Evolutionary conservation across 176 grass and related monocot genomes (phyloP).

Genomic region (Ampelocalamus luodianensis): DNA sequence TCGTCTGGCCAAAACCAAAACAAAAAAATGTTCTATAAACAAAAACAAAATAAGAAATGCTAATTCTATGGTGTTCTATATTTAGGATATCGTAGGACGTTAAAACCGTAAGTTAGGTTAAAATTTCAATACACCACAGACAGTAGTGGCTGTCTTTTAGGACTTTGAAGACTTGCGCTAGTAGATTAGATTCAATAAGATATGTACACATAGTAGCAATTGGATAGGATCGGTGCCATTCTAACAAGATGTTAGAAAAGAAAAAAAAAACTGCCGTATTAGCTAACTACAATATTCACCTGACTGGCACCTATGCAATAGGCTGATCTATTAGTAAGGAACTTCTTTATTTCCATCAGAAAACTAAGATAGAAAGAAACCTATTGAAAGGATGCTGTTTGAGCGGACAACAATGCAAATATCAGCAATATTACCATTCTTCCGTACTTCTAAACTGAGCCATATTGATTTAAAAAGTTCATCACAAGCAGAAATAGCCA

Average conservation of each 20-base stretch:
- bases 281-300: neutral
- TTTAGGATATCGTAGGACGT: neutral
- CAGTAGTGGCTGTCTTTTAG: neutral
- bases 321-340: no score
- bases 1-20: no score
- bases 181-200: neutral
- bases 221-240: neutral
- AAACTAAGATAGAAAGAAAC: neutral
- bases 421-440: neutral
- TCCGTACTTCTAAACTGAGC: neutral
- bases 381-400: neutral
- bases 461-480: no score
- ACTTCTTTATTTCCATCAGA: neutral
- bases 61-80: neutral
- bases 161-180: neutral
- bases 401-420: neutral
- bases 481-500: no score
- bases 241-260: neutral
- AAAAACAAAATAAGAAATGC: neutral
- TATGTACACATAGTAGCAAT: neutral
- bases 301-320: neutral
- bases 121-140: conserved; percentile 11
- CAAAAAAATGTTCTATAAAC: neutral
- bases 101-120: conserved; percentile 5
- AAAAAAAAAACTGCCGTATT: neutral